phyloP scores from a whole-genome alignment of 495 filamentous ascomycete genomes.

The Diplogelasinospora grovesii region DNA sequence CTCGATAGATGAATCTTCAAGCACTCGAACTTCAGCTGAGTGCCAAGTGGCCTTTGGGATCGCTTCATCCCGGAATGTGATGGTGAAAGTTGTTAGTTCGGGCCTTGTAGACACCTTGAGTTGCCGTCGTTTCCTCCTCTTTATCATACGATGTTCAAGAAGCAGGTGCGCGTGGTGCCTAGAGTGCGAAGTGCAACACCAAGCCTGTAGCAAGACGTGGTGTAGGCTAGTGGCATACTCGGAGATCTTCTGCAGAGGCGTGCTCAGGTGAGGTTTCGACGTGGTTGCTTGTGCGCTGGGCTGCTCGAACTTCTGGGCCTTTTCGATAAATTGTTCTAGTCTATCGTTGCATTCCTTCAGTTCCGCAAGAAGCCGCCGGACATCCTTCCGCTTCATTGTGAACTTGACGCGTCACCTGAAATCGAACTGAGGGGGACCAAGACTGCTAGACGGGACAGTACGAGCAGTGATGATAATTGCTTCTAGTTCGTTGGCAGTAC shows the following conservation, averaged over 20 bases:
- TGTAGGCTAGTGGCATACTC: neutral
- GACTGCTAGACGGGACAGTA: neutral
- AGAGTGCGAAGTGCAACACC: neutral
- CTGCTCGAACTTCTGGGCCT: neutral
- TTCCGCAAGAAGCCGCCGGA: neutral
- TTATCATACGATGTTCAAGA: neutral
- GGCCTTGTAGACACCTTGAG: no score
- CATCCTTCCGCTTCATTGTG: neutral
- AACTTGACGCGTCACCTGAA: neutral
- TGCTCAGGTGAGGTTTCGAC: neutral
- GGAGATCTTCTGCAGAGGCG: neutral
- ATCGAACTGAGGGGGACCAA: neutral
- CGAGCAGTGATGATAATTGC: neutral
- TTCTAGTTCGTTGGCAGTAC: neutral
- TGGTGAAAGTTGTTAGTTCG: no score
- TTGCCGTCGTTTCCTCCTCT: no score
- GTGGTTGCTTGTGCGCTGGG: neutral
- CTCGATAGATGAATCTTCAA: no score
- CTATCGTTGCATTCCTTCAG: conserved; percentile 1
- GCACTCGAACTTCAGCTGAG: no score
- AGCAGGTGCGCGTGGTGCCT: neutral
- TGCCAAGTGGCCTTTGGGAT: no score
- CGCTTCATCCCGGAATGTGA: no score
- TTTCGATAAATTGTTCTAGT: neutral
- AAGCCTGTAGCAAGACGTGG: neutral